phyloP scores from a whole-genome alignment of 2,329 filamentous ascomycete genomes.

The Diaporthe sp. region DNA sequence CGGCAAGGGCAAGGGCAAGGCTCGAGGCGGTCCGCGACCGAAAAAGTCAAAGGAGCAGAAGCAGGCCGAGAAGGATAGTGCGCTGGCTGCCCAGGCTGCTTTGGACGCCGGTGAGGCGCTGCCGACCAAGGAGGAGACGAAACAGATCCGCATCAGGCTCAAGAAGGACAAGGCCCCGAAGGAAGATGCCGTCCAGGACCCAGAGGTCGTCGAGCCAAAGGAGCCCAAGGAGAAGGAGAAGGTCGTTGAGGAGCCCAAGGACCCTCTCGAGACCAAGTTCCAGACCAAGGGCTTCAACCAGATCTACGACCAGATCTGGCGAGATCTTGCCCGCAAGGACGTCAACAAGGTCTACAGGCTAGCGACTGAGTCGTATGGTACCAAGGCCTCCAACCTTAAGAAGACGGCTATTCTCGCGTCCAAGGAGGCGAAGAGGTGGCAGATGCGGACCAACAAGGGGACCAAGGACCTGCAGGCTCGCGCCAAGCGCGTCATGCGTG shows the following conservation, averaged over 20 bases:
- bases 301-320: constrained; percentile 97
- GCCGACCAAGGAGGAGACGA: constrained; percentile 69
- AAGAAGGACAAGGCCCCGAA: constrained; percentile 63
- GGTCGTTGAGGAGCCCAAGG: constrained; percentile 61
- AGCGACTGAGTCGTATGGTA: constrained; percentile 86
- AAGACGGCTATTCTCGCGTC: constrained; percentile 97
- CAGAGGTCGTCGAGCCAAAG: constrained; percentile 53
- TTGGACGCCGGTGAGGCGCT: constrained; percentile 83
- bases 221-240: constrained; percentile 61
- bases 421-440: constrained; percentile 98
- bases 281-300: constrained; percentile 95
- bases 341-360: constrained; percentile 93
- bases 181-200: constrained; percentile 50
- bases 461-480: constrained; percentile 97
- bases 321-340: constrained; percentile 93
- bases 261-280: constrained; percentile 74
- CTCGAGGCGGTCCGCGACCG: constrained; percentile 74
- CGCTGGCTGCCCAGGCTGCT: constrained; percentile 89
- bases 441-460: constrained; percentile 97
- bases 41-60: constrained; percentile 94
- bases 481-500: constrained; percentile 97
- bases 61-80: constrained; percentile 82
- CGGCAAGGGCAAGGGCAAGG: constrained; percentile 64
- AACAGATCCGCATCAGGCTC: constrained; percentile 75
- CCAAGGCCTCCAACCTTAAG: constrained; percentile 93